These are phyloP conservation scores for Suillus bovinus DNA, from an alignment of 768 basidiomycete species.

Conservation along the genomic window DNA sequence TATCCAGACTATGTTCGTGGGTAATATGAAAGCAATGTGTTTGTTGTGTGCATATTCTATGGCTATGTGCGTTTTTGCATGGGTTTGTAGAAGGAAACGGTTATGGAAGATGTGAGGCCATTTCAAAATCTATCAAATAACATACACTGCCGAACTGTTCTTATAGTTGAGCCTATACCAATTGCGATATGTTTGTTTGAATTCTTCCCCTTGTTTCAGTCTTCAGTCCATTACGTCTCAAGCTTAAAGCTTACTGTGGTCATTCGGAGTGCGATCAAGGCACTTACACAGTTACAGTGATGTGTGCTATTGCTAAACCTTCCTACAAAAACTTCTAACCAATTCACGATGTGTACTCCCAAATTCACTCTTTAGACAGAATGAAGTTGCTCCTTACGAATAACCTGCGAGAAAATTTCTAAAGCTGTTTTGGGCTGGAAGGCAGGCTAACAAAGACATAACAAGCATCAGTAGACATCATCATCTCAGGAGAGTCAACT, in stretches of 20 bases:
- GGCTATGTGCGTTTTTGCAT: conserved; percentile 60
- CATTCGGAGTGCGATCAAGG: not conserved
- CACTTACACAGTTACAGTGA: no score
- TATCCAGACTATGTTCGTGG: conserved; percentile 79
- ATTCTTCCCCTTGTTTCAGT: not conserved
- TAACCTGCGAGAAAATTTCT: conserved; percentile 58
- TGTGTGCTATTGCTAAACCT: not conserved
- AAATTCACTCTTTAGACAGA: conserved; percentile 36
- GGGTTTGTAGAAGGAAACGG: conserved; percentile 44
- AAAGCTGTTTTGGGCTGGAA: conserved; percentile 61
- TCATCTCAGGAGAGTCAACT: conserved; percentile 23
- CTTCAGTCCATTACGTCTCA: not conserved
- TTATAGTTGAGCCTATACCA: not conserved
- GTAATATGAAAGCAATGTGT: conserved; percentile 53
- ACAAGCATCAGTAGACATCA: not conserved
- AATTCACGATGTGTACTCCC: no score
- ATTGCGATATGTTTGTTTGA: not conserved
- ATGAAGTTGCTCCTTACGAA: conserved; percentile 52
- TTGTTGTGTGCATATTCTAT: conserved; percentile 65
- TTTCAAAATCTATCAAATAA: not conserved
- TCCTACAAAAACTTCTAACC: no score
- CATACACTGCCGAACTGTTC: not conserved
- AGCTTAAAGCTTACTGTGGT: not conserved
- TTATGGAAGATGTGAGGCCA: conserved; percentile 31
- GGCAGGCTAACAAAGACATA: conserved; percentile 45